Conservation (phyloP, 352 stramenopile genomes). For the Sclerospora graminicola region DNA sequence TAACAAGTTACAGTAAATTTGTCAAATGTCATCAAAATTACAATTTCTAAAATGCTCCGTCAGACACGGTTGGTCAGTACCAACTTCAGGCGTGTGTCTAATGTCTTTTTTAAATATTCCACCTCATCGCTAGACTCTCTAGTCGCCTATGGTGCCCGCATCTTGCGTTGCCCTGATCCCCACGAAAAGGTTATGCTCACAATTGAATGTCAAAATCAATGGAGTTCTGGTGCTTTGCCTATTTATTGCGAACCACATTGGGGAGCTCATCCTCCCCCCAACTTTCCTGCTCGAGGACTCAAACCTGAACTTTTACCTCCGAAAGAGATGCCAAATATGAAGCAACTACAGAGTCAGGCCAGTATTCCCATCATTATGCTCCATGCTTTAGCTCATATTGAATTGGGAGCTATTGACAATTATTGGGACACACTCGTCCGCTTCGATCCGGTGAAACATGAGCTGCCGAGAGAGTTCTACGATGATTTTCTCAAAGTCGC, state of each 20-base stretch:
- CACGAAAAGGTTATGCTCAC: constrained; percentile 57
- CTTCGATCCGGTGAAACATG: constrained; percentile 45
- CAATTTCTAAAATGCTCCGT: too few relatives aligned
- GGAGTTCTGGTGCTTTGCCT: constrained; percentile 28
- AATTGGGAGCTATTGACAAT: constrained; percentile 80
- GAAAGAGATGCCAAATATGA: constrained; percentile 64
- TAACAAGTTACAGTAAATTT: too few relatives aligned
- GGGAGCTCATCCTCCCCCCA: constrained; percentile 32
- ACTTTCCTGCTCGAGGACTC: constrained; percentile 33
- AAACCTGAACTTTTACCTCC: constrained; percentile 43
- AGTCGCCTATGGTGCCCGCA: constrained; percentile 47
- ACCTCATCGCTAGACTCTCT: constrained; percentile 30
- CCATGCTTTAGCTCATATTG: constrained; percentile 77
- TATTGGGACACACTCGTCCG: constrained; percentile 83
- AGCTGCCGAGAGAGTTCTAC: constrained; percentile 53
- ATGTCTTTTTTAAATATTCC: too few relatives aligned
- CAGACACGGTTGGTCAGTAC: too few relatives aligned
- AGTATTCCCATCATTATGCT: constrained; percentile 66
- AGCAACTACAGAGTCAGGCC: constrained; percentile 41
- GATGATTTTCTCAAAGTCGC: constrained; percentile 63
- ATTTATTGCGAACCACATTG: constrained; percentile 17
- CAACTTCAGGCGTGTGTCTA: too few relatives aligned
- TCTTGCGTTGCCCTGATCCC: constrained; percentile 37
- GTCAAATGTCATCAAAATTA: too few relatives aligned
- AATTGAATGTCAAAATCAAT: constrained; percentile 38